Base-by-base conservation (phyloP, 768 basidiomycete species). In the Agaricus blazei region DNA sequence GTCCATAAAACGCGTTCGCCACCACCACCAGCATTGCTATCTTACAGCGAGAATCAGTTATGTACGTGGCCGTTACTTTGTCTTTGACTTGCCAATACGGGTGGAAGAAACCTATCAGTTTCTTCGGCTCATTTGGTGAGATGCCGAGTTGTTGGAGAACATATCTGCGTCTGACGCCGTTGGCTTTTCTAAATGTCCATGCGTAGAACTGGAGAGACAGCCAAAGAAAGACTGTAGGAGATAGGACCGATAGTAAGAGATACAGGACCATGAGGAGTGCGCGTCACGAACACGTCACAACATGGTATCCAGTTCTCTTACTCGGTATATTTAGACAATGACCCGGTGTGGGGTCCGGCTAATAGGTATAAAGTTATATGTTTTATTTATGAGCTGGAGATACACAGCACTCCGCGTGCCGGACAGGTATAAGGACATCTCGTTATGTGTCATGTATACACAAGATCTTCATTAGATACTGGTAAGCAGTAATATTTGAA, bases 1-100 rank as follows among this genome's bases (percentile, higher is more conserved):
- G 90, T 87, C 94, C 95, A 98, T 0, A 99, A 72, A 1, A 99
- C 97, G 1, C 94, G 83, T 69, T 98, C 96, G 1, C 97, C 96
- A 27, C 96, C 97, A 9, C 96, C 96, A 0, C 96, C 95, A 37
- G 95, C 94, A 77, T 98, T 97, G 65, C 96, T 80, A 23, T 48
- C 54, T 63, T 59, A 56, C 87, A 48, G 59, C 67, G 68, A 66
- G 64, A 70, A 72, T 75, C 66, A 77, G 69, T 60, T 55, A 38
- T 51, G 40, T 53, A 24, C 31, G 52, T 42, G 37, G 41, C 23
- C 40, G 23, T 2, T 8, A 57, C 37, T 37, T 34, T 19, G 50
- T 12, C 15, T 38, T 38, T 14, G 12, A 64, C 83, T 71, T 63
- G 94, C 94, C 94, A 98, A 67, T 95, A 98, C 0, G 95, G 95